Evolutionary conservation across 129 eudicot genomes (phyloP).

Genomic region (Artemisia tridentata): DNA sequence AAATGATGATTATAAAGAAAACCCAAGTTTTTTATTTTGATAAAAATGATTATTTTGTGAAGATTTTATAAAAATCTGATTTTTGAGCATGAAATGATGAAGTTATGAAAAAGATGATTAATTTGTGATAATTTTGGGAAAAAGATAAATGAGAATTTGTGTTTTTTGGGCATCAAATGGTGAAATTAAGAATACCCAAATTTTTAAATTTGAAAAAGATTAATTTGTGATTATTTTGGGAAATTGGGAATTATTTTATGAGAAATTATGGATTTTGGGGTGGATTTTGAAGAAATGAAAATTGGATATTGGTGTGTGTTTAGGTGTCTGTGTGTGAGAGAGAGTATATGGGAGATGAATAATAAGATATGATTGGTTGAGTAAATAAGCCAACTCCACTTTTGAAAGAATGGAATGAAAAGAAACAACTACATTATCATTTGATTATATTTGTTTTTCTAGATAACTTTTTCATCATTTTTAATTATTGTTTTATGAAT

Average conservation of each 20-base stretch:
- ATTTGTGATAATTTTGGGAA: no score
- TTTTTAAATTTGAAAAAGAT: no score
- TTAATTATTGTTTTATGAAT: conserved; percentile 11
- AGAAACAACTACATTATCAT: conserved; percentile 26
- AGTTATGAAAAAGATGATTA: no score
- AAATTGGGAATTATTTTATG: neutral
- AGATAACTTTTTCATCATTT: conserved; percentile 17
- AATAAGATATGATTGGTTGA: conserved; percentile 31
- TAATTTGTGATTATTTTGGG: no score
- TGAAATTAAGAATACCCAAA: no score
- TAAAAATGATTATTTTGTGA: neutral
- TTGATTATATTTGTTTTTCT: conserved; percentile 12
- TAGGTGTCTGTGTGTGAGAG: conserved; percentile 23
- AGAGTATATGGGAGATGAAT: conserved; percentile 26
- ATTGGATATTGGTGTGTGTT: conserved; percentile 7
- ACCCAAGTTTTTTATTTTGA: neutral
- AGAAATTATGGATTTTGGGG: neutral
- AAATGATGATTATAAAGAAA: neutral
- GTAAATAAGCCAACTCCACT: conserved; percentile 33
- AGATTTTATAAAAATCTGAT: neutral
- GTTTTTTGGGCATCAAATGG: no score
- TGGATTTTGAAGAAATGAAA: conserved; percentile 14
- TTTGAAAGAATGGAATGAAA: no score
- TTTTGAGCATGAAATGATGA: no score
- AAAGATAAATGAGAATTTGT: no score